These are phyloP conservation scores for Eimeria acervulina DNA, from an alignment of 169 alveolate genomes.

Conservation along the genomic window DNA sequence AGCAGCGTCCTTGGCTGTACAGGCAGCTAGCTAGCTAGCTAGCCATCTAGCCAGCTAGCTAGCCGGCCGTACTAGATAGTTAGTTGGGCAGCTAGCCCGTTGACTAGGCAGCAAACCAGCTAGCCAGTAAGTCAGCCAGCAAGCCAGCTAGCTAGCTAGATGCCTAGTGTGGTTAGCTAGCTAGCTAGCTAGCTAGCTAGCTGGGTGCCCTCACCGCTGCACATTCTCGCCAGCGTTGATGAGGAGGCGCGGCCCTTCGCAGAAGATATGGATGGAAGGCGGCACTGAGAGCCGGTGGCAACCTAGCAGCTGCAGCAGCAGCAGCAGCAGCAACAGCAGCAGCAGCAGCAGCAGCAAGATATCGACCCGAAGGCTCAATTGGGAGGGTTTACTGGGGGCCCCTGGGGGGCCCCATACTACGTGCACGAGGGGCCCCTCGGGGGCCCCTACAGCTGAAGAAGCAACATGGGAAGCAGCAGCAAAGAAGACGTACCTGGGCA, in stretches of 20 bases:
- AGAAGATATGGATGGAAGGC: conserved; percentile 89
- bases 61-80: too few relatives aligned
- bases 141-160: too few relatives aligned
- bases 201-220: conserved; percentile 86
- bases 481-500: conserved; percentile 23
- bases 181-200: too few relatives aligned
- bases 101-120: too few relatives aligned
- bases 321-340: not conserved
- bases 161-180: too few relatives aligned
- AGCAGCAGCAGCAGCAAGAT: not conserved
- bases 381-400: not conserved
- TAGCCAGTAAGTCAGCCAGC: too few relatives aligned
- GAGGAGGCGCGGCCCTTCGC: conserved; percentile 87
- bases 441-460: not conserved
- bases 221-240: conserved; percentile 92
- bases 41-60: too few relatives aligned
- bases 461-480: not conserved
- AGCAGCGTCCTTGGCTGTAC: not conserved
- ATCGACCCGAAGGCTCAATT: too few relatives aligned
- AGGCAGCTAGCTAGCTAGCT: too few relatives aligned
- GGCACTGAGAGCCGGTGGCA: conserved; percentile 90
- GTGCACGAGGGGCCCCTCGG: not conserved
- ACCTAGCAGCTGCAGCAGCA: conserved; percentile 86
- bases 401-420: not conserved
- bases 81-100: too few relatives aligned